These are phyloP conservation scores for Actinomortierella ambigua DNA, from an alignment of 371 early-diverging fungal species.

Conservation along the genomic window DNA sequence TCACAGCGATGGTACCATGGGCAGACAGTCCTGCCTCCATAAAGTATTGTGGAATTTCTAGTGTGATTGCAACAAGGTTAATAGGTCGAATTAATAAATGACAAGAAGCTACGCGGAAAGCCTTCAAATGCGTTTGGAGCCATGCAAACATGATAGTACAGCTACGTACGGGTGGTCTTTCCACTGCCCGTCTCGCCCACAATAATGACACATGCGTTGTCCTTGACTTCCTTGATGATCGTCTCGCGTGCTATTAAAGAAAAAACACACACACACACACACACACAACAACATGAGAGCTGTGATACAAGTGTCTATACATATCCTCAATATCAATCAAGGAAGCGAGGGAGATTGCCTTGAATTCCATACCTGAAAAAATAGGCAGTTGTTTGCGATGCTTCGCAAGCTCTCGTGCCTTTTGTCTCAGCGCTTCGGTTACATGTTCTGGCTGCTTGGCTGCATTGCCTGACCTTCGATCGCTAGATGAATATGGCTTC, in stretches of 20 bases:
- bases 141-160: neutral
- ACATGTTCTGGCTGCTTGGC: too few relatives aligned
- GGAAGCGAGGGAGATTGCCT: neutral
- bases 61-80: too few relatives aligned
- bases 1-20: slow-evolving; percentile 82
- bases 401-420: slow-evolving; percentile 23
- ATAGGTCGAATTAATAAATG: neutral
- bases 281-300: neutral
- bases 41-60: slow-evolving; percentile 88
- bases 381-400: slow-evolving; percentile 53
- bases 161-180: slow-evolving; percentile 56
- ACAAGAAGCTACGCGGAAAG: neutral
- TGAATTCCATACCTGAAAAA: slow-evolving; percentile 30
- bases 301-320: too few relatives aligned
- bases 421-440: too few relatives aligned
- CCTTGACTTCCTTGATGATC: slow-evolving; percentile 59
- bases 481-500: too few relatives aligned
- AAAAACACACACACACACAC: neutral
- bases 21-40: slow-evolving; percentile 73
- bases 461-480: too few relatives aligned
- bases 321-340: neutral
- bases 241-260: slow-evolving; percentile 58
- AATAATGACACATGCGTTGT: slow-evolving; percentile 60
- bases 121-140: slow-evolving; percentile 1
- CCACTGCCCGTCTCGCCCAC: slow-evolving; percentile 73